Base-by-base conservation (phyloP, 2,329 filamentous ascomycete species). In the Fusarium coicis region DNA sequence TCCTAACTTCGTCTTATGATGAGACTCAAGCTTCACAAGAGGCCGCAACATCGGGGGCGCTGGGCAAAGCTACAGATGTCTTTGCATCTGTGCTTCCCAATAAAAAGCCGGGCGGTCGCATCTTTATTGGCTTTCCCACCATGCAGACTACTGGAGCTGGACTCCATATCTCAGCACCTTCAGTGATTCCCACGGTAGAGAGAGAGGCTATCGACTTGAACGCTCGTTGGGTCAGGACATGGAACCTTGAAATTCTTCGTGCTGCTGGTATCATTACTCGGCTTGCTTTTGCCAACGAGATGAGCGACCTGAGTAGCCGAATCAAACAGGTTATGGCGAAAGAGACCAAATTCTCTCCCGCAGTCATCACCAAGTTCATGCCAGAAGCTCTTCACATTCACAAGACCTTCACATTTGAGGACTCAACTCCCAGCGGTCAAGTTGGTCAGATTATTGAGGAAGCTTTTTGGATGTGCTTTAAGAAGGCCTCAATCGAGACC, bases 81-180 rank as follows among this genome's bases (percentile, higher is more conserved):
- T 98, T 99, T 81, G 90, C 93, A 3, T 96, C 95, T 4, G 95
- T 99, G 2, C 84, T 98, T 10, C 96, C 96, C 5, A 94, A 90
- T 64, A 97, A 95, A 81, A 93, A 93, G 76, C 89, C 89, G 1
- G 90, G 90, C 14, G 96, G 96, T 11, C 92, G 94, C 59, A 93
- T 99, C 61, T 99, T 98, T 78, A 99, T 99, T 78, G 96, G 96
- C 0, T 99, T 99, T 79, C 96, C 96, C 7, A 99, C 96, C 4
- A 95, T 96, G 75, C 96, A 99, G 84, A 99, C 96, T 1, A 99
- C 97, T 0, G 96, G 96, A 61, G 91, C 96, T 34, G 93, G 96
- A 21, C 93, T 97, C 80, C 96, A 99, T 81, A 93, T 99, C 36
- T 98, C 96, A 18, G 96, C 96, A 0, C 96, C 95, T 2, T 98